A percentile compares a stretch with the other conserved stretches of the same genome.
Conservation (phyloP, 192 early-diverging fungal genomes). For the Mycoemilia scoparia region DNA sequence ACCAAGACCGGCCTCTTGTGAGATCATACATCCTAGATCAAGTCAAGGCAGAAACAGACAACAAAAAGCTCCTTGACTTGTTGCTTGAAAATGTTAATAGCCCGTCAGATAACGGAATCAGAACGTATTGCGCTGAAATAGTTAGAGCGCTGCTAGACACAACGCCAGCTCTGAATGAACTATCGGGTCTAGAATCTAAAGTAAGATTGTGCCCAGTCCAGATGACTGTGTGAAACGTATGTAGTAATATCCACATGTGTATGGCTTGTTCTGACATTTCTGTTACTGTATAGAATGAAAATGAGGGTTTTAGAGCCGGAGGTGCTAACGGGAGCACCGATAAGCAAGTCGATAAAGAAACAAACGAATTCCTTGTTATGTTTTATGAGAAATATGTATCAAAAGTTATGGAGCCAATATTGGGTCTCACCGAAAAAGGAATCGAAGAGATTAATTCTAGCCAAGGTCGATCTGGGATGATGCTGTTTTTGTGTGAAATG, state of each 20-base stretch:
- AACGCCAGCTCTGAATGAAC: slow-evolving; percentile 6
- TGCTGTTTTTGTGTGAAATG: slow-evolving; percentile 46
- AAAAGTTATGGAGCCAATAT: slow-evolving; percentile 45
- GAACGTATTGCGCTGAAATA: slow-evolving; percentile 52
- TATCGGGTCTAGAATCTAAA: slow-evolving; percentile 9
- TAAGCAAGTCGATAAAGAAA: slow-evolving; percentile 28
- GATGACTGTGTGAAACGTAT: background rate
- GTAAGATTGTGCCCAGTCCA: slow-evolving; percentile 2
- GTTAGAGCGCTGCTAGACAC: slow-evolving; percentile 59
- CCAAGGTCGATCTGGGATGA: slow-evolving; percentile 1
- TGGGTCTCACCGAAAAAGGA: slow-evolving; percentile 21
- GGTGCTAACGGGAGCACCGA: slow-evolving; percentile 1
- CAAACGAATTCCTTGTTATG: slow-evolving; percentile 54
- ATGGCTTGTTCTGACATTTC: no score
- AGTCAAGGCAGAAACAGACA: slow-evolving; percentile 20
- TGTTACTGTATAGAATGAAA: no score
- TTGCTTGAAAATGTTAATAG: slow-evolving; percentile 44
- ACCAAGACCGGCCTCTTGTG: slow-evolving; percentile 62
- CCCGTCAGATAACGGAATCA: slow-evolving; percentile 44
- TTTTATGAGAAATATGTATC: slow-evolving; percentile 56
- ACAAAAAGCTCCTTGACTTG: slow-evolving; percentile 38
- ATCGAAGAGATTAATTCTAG: slow-evolving; percentile 6
- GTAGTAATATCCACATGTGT: background rate
- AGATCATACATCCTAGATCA: slow-evolving; percentile 48
- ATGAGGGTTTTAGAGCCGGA: background rate